Evolutionary conservation across 139 green algal genomes (phyloP).

Genomic region (Micractinium conductrix): DNA sequence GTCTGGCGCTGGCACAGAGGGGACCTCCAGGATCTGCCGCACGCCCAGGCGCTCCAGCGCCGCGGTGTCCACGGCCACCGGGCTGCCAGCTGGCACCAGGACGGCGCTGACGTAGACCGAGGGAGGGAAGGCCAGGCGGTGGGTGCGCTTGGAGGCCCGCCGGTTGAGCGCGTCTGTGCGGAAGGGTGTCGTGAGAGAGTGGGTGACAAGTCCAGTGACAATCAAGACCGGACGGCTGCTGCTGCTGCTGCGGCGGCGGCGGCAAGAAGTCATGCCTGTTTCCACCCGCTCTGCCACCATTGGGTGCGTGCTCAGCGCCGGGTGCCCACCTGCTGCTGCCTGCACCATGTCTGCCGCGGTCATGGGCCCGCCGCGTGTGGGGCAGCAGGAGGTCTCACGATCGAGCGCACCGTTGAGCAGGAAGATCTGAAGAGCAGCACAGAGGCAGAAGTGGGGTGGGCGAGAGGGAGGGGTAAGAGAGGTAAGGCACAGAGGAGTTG

Average conservation of each 20-base stretch:
- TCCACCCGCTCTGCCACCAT: too few relatives aligned
- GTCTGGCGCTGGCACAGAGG: conserved; percentile 27
- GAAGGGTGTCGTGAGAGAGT: too few relatives aligned
- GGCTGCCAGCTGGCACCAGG: conserved; percentile 71
- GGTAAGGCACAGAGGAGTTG: neutral
- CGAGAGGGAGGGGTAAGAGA: too few relatives aligned
- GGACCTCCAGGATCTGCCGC: conserved; percentile 73
- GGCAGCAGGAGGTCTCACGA: conserved; percentile 80
- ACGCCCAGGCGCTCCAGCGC: conserved; percentile 69
- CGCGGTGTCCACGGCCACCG: conserved; percentile 68
- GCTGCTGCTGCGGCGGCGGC: too few relatives aligned
- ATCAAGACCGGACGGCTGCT: too few relatives aligned
- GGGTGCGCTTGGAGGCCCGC: conserved; percentile 38
- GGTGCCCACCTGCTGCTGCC: conserved; percentile 54
- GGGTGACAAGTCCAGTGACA: too few relatives aligned
- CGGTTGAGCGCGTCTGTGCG: conserved; percentile 81
- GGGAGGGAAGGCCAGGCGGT: conserved; percentile 62
- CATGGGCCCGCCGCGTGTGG: conserved; percentile 72
- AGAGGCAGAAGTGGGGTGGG: neutral
- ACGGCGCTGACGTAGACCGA: conserved; percentile 78
- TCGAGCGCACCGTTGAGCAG: conserved; percentile 96
- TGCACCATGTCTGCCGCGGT: conserved; percentile 85
- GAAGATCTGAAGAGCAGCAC: conserved; percentile 71
- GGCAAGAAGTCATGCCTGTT: too few relatives aligned
- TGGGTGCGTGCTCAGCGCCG: too few relatives aligned